Base-by-base conservation (phyloP, 768 basidiomycete species). In the Boletus reticuloceps region DNA sequence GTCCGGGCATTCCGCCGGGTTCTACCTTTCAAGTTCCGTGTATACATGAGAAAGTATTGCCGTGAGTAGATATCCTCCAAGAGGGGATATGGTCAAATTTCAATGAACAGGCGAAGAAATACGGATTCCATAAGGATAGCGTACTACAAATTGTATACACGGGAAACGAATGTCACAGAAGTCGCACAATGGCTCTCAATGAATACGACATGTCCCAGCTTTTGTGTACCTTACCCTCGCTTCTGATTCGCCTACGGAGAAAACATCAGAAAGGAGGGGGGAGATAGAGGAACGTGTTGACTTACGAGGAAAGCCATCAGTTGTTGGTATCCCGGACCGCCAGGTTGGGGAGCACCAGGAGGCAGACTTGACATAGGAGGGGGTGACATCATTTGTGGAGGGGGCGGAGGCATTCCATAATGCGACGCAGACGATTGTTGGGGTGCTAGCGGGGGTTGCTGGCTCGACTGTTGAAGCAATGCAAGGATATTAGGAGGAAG, bases 401-500 rank as follows among this genome's bases (percentile, higher is more conserved):
- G 77, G 11, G 74, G 74, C 14, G 64, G 70, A 6, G 58, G 75
- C 69, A 78, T 74, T 51, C 72, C 72, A 46, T 78, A 77, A 40
- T 68, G 63, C 1, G 61, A 55, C 4, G 58, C 31, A 29, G 63
- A 62, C 19, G 62, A 62, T 43, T 70, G 74, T 39, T 71, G 70
- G 12, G 75, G 66, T 31, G 56, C 63, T 11, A 70, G 58, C 13
- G 66, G 67, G 11, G 73, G 67, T 39, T 69, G 72, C 49, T 72
- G 76, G 41, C 69, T 65, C 43, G 75, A 70, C 56, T 82, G 81
- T 58, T 88, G 87, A 43, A 91, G 67, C 42, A 90, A 61, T 0
- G 89, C 85, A 49, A 90, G 72, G 17, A 91, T 77, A 58, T 86
- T 87, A 0, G 88, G 85, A 3, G 89, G 86, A 19, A 90, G 68